phyloP scores from a whole-genome alignment of 768 basidiomycete genomes.

The Termitomyces sp. region DNA sequence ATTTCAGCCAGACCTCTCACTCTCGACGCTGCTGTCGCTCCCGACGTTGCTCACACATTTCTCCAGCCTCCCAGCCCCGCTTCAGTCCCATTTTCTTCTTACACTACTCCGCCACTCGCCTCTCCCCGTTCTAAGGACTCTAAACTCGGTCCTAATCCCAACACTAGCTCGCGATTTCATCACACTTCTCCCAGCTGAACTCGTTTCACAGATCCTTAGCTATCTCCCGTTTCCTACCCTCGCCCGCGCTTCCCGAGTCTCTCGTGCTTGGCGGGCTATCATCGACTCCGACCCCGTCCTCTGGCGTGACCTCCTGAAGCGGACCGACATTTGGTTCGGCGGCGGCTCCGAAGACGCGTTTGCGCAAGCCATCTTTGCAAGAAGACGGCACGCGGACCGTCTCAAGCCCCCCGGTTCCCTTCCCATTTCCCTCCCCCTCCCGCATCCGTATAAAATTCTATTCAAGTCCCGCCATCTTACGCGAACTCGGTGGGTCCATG shows the following conservation, averaged over 20 bases:
- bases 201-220: constrained; percentile 84
- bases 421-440: constrained; percentile 54
- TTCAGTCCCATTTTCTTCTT: constrained; percentile 93
- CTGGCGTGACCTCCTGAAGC: constrained; percentile 85
- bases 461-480: constrained; percentile 90
- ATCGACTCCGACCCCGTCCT: constrained; percentile 89
- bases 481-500: constrained; percentile 75
- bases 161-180: constrained; percentile 95
- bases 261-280: constrained; percentile 84
- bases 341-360: constrained; percentile 81
- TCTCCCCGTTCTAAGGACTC: constrained; percentile 83
- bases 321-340: constrained; percentile 87
- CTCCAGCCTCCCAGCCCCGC: constrained; percentile 67
- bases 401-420: constrained; percentile 14
- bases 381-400: constrained; percentile 45
- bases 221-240: constrained; percentile 81
- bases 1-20: constrained; percentile 74
- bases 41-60: constrained; percentile 83
- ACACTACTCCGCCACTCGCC: constrained; percentile 91
- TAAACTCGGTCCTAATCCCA: constrained; percentile 85
- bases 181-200: constrained; percentile 85
- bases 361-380: constrained; percentile 63
- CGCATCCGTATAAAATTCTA: constrained; percentile 88
- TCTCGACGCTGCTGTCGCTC: constrained; percentile 83
- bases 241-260: constrained; percentile 85